These are phyloP conservation scores for Priceomyces haplophilus DNA, from an alignment of 805 yeast species.

Conservation along the genomic window DNA sequence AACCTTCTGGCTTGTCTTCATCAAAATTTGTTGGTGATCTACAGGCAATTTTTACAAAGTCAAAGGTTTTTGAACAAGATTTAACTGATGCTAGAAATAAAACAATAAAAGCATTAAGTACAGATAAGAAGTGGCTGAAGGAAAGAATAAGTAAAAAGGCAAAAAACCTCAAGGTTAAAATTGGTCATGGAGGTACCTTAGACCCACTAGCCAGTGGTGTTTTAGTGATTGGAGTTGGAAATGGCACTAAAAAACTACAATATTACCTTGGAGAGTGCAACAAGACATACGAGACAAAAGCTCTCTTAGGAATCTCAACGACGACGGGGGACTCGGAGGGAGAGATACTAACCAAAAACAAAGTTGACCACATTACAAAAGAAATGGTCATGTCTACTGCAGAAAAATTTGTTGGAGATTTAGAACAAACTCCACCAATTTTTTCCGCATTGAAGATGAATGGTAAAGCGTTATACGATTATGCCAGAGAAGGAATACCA, in stretches of 20 bases:
- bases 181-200: slow-evolving; percentile 98
- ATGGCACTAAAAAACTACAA: slow-evolving; percentile 80
- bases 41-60: slow-evolving; percentile 58
- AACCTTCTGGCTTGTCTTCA: slow-evolving; percentile 84
- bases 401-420: slow-evolving; percentile 70
- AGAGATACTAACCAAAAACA: slow-evolving; percentile 59
- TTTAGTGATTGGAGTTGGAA: slow-evolving; percentile 84
- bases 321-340: slow-evolving; percentile 96
- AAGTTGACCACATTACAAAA: slow-evolving; percentile 53
- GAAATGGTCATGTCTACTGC: slow-evolving; percentile 50
- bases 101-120: slow-evolving; percentile 38
- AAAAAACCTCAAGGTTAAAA: slow-evolving; percentile 62
- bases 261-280: slow-evolving; percentile 69
- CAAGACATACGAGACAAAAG: slow-evolving; percentile 80
- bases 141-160: slow-evolving; percentile 51
- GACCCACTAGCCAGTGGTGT: slow-evolving; percentile 98
- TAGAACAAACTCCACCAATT: slow-evolving; percentile 91
- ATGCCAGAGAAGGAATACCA: slow-evolving; percentile 84
- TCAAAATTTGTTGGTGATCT: slow-evolving; percentile 66
- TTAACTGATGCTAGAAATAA: slow-evolving; percentile 48
- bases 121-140: slow-evolving; percentile 39
- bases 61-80: slow-evolving; percentile 55
- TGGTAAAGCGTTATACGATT: slow-evolving; percentile 91
- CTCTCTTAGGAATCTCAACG: slow-evolving; percentile 84
- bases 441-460: slow-evolving; percentile 92